Base-by-base conservation (phyloP, 306 rosid genomes). In the Cicer cuneatum region DNA sequence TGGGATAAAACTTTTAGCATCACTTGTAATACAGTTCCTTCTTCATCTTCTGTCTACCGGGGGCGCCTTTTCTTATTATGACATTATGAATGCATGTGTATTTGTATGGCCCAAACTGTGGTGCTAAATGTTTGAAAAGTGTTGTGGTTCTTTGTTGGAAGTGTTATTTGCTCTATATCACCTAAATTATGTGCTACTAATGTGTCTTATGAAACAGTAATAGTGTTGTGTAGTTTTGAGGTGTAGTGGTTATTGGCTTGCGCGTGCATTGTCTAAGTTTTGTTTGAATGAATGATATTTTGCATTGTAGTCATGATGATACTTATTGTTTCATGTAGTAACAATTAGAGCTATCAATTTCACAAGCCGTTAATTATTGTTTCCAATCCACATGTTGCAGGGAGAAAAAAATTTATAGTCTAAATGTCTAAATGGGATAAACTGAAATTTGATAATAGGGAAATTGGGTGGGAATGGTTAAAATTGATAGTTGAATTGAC, bases 301-400 rank as follows among this genome's bases (percentile, higher is more conserved):
- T 51, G 24, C 7, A 10, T 51, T 15, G 10, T 7, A 39, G 10
- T 66, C 2, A 35, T 42, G 49, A 14, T 6, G 1, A 35, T 60
- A 10, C 16, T 14, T 16, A 5, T 78, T 45, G 68, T 52, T 66
- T 56, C 71, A 92, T 96, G 98, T 71, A 92, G 96, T 19, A 92
- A 92, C 85, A 92, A 96, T 10, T 92, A 92, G 90, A 88, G 98
- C 57, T n/a, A n/a, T n/a, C n/a, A n/a, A n/a, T n/a, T n/a, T n/a
- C n/a, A n/a, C n/a, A n/a, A n/a, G n/a, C n/a, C n/a, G n/a, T n/a
- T n/a, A n/a, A n/a, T n/a, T n/a, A n/a, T n/a, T n/a, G n/a, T n/a
- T n/a, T n/a, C n/a, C n/a, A n/a, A n/a, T n/a, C n/a, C n/a, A n/a
- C n/a, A n/a, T n/a, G n/a, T n/a, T n/a, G n/a, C n/a, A n/a, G n/a